Percentiles rank a stretch among this genome's conserved stretches.
Evolutionary conservation across 208 protist species (phyloP).

Genomic region (Acanthamoeba quina): DNA sequence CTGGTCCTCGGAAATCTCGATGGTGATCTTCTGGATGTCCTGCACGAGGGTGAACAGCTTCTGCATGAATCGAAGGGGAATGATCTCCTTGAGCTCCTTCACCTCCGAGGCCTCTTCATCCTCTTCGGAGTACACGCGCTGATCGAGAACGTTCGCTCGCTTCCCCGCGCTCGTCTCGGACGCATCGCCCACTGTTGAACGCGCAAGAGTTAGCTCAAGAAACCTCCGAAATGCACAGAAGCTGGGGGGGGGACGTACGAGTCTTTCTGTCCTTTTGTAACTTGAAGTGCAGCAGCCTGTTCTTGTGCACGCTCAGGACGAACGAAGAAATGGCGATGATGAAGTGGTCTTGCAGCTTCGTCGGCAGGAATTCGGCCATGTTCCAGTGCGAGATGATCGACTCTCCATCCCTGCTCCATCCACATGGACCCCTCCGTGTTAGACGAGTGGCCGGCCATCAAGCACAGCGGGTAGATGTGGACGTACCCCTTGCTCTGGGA

Average conservation of each 20-base stretch:
- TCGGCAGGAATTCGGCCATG: constrained; percentile 68
- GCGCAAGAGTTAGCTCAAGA: neutral
- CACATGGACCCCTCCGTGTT: neutral
- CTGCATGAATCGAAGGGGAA: constrained; percentile 60
- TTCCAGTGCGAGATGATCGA: constrained; percentile 73
- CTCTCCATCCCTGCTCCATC: neutral
- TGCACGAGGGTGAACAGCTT: constrained; percentile 71
- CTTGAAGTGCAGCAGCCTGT: constrained; percentile 18
- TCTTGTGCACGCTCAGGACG: constrained; percentile 28
- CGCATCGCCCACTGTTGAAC: constrained; percentile 2
- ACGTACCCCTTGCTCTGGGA: constrained; percentile 47
- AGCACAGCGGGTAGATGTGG: neutral
- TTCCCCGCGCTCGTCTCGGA: neutral
- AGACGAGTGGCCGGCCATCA: neutral
- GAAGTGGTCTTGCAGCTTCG: constrained; percentile 64
- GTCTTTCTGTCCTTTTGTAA: constrained; percentile 58
- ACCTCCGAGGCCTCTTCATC: constrained; percentile 37
- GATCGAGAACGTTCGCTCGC: constrained; percentile 52
- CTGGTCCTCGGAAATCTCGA: constrained; percentile 55
- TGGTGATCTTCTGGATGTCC: constrained; percentile 48
- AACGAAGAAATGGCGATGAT: constrained; percentile 61
- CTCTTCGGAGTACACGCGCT: constrained; percentile 59
- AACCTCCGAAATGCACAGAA: neutral
- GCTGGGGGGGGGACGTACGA: neutral
- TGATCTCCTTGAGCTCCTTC: constrained; percentile 38